Conservation (phyloP, 1,139 yeast species). For the Candida tropicalis region DNA sequence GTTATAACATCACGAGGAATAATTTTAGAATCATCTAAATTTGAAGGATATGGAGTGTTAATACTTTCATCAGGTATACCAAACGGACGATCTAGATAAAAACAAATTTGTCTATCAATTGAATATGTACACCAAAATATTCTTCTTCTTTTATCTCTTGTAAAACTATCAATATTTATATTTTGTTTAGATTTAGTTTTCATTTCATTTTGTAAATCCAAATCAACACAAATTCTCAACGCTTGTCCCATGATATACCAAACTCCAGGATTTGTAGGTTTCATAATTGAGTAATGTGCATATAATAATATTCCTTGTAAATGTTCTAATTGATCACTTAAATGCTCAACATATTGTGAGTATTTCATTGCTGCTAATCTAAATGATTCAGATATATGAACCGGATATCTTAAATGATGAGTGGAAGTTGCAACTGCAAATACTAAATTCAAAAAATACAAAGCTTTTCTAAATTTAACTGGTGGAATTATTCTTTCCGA, state of each 20-base stretch:
- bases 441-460: conserved; percentile 70
- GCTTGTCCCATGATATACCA: conserved; percentile 91
- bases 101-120: conserved; percentile 76
- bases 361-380: conserved; percentile 67
- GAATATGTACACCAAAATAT: conserved; percentile 90
- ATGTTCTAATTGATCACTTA: conserved; percentile 66
- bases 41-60: conserved; percentile 68
- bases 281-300: conserved; percentile 71
- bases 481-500: conserved; percentile 52
- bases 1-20: conserved; percentile 29
- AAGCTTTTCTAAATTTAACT: conserved; percentile 35
- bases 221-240: conserved; percentile 74
- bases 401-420: conserved; percentile 69
- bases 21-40: conserved; percentile 70
- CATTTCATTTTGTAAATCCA: conserved; percentile 74
- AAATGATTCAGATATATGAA: conserved; percentile 70
- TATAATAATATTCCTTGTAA: conserved; percentile 71
- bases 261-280: conserved; percentile 85
- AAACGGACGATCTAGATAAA: conserved; percentile 71
- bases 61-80: conserved; percentile 76
- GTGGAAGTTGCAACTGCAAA: conserved; percentile 83
- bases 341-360: conserved; percentile 59
- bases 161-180: conserved; percentile 47
- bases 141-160: conserved; percentile 71
- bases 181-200: conserved; percentile 25